A percentile compares a stretch with the other conserved stretches of the same genome.
Evolutionary conservation across 345 rosid species (phyloP).

Genomic region (Lagerstroemia speciosa): DNA sequence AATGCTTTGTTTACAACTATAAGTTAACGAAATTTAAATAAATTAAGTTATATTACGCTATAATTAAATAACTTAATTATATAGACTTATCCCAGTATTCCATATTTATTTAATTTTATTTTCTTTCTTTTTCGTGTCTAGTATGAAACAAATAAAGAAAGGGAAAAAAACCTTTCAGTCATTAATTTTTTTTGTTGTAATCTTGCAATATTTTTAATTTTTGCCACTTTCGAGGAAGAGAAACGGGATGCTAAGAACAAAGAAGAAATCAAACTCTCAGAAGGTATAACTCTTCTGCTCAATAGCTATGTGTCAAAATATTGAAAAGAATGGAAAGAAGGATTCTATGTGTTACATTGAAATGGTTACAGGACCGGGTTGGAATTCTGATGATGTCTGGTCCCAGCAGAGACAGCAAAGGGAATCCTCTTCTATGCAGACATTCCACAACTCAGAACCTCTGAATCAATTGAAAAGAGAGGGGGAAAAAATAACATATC

Average conservation of each 20-base stretch:
- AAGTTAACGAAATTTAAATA: too few species aligned
- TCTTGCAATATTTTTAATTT: too few species aligned
- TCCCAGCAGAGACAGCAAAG: background rate
- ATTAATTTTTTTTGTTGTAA: too few species aligned
- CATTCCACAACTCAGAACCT: slow-evolving; percentile 1
- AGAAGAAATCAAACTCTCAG: background rate
- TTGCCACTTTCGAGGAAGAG: too few species aligned
- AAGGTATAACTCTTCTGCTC: background rate
- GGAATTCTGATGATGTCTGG: background rate
- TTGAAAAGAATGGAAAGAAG: background rate
- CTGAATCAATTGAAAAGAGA: background rate
- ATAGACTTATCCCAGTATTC: too few species aligned
- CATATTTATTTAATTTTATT: too few species aligned
- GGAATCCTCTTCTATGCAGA: background rate
- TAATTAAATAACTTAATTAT: too few species aligned
- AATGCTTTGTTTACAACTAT: too few species aligned
- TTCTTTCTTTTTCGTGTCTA: too few species aligned
- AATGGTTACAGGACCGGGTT: background rate
- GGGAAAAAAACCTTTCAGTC: too few species aligned
- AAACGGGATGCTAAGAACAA: background rate
- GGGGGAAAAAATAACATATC: background rate
- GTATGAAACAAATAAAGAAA: too few species aligned
- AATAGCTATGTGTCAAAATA: background rate
- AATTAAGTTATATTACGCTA: too few species aligned
- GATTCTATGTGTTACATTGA: background rate